Percentiles rank a stretch among this genome's conserved stretches.
Evolutionary conservation across 2,329 filamentous ascomycete genomes (phyloP).

Genomic region (Paecilomyces sp.): DNA sequence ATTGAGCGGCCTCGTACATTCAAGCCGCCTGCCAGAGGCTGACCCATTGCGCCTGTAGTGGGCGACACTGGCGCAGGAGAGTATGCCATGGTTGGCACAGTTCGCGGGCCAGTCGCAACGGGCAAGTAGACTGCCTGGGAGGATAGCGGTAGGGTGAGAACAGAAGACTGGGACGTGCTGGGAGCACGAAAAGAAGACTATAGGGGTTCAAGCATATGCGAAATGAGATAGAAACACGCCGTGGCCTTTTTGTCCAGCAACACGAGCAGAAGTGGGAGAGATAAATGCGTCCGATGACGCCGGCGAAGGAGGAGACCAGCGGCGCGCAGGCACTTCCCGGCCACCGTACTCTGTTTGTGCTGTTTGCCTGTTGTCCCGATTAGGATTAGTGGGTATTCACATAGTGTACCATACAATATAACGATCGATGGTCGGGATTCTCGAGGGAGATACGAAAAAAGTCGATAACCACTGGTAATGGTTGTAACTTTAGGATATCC

Average conservation of each 20-base stretch:
- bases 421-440: no score
- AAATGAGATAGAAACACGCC: not conserved
- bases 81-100: slow-evolving; percentile 26
- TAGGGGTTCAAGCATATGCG: not conserved
- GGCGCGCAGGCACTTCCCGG: not conserved
- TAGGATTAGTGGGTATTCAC: not conserved
- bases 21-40: slow-evolving; percentile 14
- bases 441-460: no score
- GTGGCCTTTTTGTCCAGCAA: not conserved
- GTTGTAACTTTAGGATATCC: no score
- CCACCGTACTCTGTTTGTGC: not conserved
- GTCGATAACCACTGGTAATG: no score
- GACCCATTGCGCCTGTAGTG: slow-evolving; percentile 11
- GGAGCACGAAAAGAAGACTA: not conserved
- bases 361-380: not conserved
- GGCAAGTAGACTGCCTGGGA: not conserved
- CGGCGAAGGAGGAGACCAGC: not conserved
- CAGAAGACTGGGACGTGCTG: not conserved
- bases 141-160: no score
- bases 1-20: slow-evolving; percentile 19
- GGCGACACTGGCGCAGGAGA: slow-evolving; percentile 31
- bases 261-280: not conserved
- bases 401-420: no score
- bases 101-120: not conserved
- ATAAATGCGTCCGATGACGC: not conserved